A percentile compares a stretch with the other conserved stretches of the same genome.
phyloP scores from a whole-genome alignment of 257 asterid species.

The Ophiorrhiza pumila region DNA sequence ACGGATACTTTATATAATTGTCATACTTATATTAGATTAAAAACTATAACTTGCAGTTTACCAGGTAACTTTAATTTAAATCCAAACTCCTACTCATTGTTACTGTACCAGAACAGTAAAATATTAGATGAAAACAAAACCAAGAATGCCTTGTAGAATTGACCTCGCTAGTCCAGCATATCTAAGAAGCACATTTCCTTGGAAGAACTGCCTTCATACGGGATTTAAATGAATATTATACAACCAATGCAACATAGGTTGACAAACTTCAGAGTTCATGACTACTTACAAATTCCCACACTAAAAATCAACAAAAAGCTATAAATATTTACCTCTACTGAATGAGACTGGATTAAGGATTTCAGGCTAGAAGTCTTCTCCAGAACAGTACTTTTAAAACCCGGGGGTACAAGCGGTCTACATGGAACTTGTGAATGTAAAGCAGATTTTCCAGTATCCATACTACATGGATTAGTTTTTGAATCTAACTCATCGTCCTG shows the following conservation, averaged over 20 bases:
- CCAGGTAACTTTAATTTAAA: background rate
- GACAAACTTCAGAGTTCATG: background rate
- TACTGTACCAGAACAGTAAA: background rate
- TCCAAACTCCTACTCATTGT: background rate
- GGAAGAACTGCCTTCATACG: background rate
- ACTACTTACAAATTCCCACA: background rate
- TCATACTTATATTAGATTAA: no score
- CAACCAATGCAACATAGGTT: background rate
- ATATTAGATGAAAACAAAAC: background rate
- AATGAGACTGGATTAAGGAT: constrained; percentile 40
- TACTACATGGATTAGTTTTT: constrained; percentile 34
- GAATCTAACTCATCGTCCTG: constrained; percentile 42
- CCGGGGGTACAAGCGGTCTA: constrained; percentile 89
- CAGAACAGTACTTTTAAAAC: constrained; percentile 49
- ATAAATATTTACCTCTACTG: constrained; percentile 44
- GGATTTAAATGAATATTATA: background rate
- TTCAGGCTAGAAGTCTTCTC: constrained; percentile 65
- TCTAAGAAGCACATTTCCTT: background rate
- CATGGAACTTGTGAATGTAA: constrained; percentile 53
- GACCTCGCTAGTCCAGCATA: background rate
- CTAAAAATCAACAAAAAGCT: constrained; percentile 5
- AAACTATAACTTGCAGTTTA: no score
- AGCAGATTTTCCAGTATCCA: constrained; percentile 56
- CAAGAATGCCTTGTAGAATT: constrained; percentile 1
- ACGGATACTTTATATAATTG: no score